Evolutionary conservation across 1,139 yeast genomes (phyloP).

Genomic region (Diutina sp.): DNA sequence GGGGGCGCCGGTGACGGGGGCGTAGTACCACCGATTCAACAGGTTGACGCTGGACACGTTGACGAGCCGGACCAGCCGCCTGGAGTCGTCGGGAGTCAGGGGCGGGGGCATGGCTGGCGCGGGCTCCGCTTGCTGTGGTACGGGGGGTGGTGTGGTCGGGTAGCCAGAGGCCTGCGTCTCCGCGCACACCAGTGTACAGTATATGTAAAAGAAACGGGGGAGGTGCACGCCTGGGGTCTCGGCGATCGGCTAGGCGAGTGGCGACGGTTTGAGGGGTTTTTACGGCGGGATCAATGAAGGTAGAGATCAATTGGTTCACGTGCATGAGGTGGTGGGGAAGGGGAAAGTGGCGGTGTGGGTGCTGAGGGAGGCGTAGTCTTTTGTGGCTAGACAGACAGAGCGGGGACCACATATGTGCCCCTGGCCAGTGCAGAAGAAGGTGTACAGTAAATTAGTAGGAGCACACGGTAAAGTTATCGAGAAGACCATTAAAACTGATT

Average conservation of each 20-base stretch:
- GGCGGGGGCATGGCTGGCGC: slow-evolving; percentile 1
- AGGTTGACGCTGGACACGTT: neutral
- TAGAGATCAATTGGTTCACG: too few species aligned
- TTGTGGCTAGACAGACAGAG: too few species aligned
- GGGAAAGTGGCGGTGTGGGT: too few species aligned
- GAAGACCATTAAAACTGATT: too few species aligned
- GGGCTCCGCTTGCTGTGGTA: neutral
- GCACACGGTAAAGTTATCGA: too few species aligned
- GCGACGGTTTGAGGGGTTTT: too few species aligned
- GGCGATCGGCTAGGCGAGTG: neutral
- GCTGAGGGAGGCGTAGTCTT: too few species aligned
- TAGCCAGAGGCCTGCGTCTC: neutral
- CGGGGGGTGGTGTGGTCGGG: neutral
- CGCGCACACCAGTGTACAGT: neutral
- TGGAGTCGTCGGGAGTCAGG: neutral
- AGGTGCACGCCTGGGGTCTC: neutral
- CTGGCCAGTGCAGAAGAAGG: too few species aligned
- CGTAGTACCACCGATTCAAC: neutral
- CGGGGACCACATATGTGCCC: too few species aligned
- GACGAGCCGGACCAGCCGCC: neutral
- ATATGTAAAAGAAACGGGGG: neutral
- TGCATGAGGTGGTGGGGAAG: too few species aligned
- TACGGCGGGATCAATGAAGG: too few species aligned
- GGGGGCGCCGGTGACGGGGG: neutral
- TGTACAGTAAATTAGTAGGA: too few species aligned